A percentile compares a stretch with the other conserved stretches of the same genome.
Conservation (phyloP, 208 protist species). For the Leishmania aethiopica region DNA sequence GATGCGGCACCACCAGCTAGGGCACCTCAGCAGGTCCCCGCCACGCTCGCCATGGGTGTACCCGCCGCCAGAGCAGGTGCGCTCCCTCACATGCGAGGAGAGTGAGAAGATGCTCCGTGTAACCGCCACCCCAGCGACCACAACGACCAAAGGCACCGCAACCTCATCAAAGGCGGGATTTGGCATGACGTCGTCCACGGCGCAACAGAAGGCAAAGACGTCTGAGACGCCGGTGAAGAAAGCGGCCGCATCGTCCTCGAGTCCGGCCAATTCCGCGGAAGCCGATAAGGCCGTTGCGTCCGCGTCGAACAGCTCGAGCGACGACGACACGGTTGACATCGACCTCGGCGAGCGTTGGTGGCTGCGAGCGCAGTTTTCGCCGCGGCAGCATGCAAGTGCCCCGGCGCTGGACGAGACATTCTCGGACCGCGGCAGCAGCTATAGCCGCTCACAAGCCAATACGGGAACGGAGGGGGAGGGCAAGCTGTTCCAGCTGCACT, state of each 20-base stretch:
- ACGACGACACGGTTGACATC: slow-evolving; percentile 31
- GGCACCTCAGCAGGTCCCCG: not conserved
- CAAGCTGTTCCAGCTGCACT: slow-evolving; percentile 77
- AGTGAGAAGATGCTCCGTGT: not conserved
- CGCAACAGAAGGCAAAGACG: not conserved
- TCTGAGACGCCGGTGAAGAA: too few species aligned
- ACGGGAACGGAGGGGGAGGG: slow-evolving; percentile 30
- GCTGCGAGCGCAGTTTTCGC: slow-evolving; percentile 23
- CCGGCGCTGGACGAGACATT: slow-evolving; percentile 20
- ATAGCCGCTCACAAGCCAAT: slow-evolving; percentile 13
- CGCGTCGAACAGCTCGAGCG: slow-evolving; percentile 3
- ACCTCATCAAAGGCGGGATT: not conserved
- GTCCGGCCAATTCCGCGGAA: not conserved
- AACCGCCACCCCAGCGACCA: not conserved
- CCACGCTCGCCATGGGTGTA: slow-evolving; percentile 15
- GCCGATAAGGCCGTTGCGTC: not conserved
- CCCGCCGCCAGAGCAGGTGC: slow-evolving; percentile 24
- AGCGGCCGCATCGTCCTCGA: not conserved
- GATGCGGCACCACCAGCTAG: not conserved
- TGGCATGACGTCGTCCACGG: not conserved
- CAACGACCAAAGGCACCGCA: not conserved
- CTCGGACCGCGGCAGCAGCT: slow-evolving; percentile 21
- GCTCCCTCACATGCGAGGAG: slow-evolving; percentile 21
- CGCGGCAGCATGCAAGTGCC: slow-evolving; percentile 11
- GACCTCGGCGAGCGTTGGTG: slow-evolving; percentile 40